Evolutionary conservation across 176 grass and related monocot species (phyloP), one percentile per base, ranked within the genome.

Genomic region (Rhynchospora pubera): DNA sequence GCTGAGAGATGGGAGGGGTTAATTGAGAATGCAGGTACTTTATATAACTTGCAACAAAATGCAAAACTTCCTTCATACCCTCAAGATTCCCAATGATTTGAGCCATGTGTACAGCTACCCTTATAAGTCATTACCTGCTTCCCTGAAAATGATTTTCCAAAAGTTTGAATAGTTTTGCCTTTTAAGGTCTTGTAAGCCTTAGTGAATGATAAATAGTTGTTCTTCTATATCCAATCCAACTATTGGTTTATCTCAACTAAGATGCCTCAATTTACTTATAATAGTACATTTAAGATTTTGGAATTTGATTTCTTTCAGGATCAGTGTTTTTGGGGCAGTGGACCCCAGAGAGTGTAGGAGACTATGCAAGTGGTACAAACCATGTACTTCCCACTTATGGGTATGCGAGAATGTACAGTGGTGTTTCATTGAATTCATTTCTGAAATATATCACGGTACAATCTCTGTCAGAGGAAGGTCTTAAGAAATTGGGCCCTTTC

Each of bases 371-470:
- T 3, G 92, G 95, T 12, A 98, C 95, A 1, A 98, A 98, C 62
- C 92, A 98, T 23, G 92, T 94, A 75, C 92, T 94, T 84, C 95
- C 95, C 9, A 98, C 92, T 39, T 94, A 97, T 0, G 95, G 95
- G 50, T 97, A 97, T 47, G 90, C 95, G 6, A 93, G 90, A 85
- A 97, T 97, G 95, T 97, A 97, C 81, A 97, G 92, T 1, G 92
- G 95, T 8, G 92, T 97, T 23, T 97, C 95, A 5, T 67, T 97
- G 79, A 91, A 88, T 62, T 97, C 95, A 21, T 97, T 97, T 81
- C 87, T 97, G 9, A 97, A 97, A 15, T 97, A 94, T 83, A 94
- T 97, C 23, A 97, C 95, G 5, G 95, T 97, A 3, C 95, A 97
- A 5, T 94, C 92, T 65, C 24, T 97, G 43, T 85, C 92, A 0